Base-by-base conservation (phyloP, 208 protist genomes). In the Leishmania aethiopica region DNA sequence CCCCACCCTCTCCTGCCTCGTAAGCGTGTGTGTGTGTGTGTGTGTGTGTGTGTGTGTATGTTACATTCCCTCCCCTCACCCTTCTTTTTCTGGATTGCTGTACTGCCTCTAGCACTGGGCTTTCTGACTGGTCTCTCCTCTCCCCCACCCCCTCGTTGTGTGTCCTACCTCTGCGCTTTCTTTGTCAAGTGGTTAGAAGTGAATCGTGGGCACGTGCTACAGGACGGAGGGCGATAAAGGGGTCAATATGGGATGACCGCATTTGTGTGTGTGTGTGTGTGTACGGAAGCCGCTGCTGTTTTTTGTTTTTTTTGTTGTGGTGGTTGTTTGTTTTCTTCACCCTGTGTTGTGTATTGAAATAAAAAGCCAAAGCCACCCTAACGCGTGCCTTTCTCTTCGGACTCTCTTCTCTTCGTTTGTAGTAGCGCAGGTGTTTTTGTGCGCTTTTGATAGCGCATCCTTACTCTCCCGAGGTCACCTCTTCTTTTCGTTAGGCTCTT, bases 81-180 rank as follows among this genome's bases (percentile, higher is more conserved):
- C 53, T 71, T 79, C n/a, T 37, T 79, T 71, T 71, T 70, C 7
- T 57, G 47, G n/a, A 71, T 32, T 73, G 32, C 22, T 82, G 42
- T 22, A 78, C 45, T 67, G 42, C n/a, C 60, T 66, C 32, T 28
- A 64, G 28, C 59, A 35, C 32, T 13, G 28, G 8, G 49, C n/a
- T 77, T 77, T 35, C 75, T 37, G 55, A 32, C 2, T 64, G 59
- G 59, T 64, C 28, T 32, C 55, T 19, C 55, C 22, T 15, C 6
- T n/a, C n/a, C n/a, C 40, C 45, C 10, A 10, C 45, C 45, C 45
- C 45, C 45, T 49, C 45, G 45, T 59, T 28, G 22, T 22, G 55
- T 59, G 55, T 59, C 22, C 7, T 64, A 64, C 59, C 59, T 32
- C 28, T 64, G 8, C 28, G 28, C 59, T 28, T 64, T 32, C 22